These are phyloP conservation scores for Bondarzewia mesenterica DNA, from an alignment of 1,284 basidiomycete species.

Conservation along the genomic window DNA sequence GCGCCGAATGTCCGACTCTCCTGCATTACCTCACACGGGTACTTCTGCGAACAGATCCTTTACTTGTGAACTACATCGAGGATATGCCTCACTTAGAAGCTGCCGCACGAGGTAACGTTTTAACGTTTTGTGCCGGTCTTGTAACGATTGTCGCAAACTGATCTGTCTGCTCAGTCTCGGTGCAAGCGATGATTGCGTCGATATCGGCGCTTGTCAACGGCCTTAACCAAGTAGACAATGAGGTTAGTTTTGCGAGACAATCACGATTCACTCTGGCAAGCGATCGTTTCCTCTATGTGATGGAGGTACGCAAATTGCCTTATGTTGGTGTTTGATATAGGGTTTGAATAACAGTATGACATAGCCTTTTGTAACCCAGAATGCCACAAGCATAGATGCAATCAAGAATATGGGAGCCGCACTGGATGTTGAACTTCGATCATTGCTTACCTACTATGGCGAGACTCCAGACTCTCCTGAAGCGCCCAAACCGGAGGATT, in stretches of 20 bases:
- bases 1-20: constrained; percentile 71
- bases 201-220: constrained; percentile 54
- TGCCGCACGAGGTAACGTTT: constrained; percentile 61
- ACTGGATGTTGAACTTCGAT: constrained; percentile 52
- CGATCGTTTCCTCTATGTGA: constrained; percentile 59
- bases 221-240: constrained; percentile 46
- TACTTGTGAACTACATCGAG: constrained; percentile 67
- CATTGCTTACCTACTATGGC: constrained; percentile 64
- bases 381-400: constrained; percentile 46
- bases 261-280: constrained; percentile 26
- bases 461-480: constrained; percentile 56
- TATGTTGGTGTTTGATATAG: background rate
- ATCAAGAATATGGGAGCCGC: constrained; percentile 52
- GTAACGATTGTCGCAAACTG: background rate
- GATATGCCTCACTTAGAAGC: constrained; percentile 79
- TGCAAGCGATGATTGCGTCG: constrained; percentile 52
- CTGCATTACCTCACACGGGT: constrained; percentile 80
- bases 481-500: constrained; percentile 66
- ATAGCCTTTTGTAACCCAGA: constrained; percentile 51
- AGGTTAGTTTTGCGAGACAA: constrained; percentile 39
- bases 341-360: background rate
- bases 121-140: constrained; percentile 18
- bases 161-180: constrained; percentile 73
- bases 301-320: constrained; percentile 42
- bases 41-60: constrained; percentile 63